A percentile compares a stretch with the other conserved stretches of the same genome.
These are phyloP conservation scores for Chrysanthemum makinoi DNA, from an alignment of 129 eudicot genomes.

Conservation along the genomic window DNA sequence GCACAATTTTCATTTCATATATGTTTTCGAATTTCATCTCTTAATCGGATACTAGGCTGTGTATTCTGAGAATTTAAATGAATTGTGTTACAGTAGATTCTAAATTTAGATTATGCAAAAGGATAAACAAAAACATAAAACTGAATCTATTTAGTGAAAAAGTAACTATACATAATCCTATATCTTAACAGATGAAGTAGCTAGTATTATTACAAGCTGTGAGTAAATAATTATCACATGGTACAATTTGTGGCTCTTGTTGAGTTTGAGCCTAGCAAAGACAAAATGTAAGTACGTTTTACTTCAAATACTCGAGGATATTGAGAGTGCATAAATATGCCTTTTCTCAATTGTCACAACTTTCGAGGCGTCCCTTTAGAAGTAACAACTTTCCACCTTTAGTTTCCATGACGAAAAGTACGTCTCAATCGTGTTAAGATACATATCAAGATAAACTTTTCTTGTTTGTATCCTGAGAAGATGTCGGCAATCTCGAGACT, in stretches of 20 bases:
- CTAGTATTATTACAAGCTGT: neutral
- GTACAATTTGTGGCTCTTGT: neutral
- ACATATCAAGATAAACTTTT: conserved; percentile 43
- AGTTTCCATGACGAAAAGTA: too few relatives aligned
- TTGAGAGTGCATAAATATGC: neutral
- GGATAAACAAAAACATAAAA: too few relatives aligned
- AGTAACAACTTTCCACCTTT: neutral
- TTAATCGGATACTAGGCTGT: too few relatives aligned
- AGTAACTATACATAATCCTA: too few relatives aligned
- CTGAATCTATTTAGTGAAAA: too few relatives aligned
- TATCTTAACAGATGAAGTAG: too few relatives aligned
- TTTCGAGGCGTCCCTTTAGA: neutral
- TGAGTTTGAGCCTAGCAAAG: neutral
- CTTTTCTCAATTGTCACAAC: neutral
- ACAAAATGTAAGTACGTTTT: neutral
- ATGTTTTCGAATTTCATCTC: too few relatives aligned
- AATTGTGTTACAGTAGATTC: too few relatives aligned
- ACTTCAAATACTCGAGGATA: neutral
- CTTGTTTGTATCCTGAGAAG: conserved; percentile 48
- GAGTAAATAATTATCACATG: neutral
- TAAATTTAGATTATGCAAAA: too few relatives aligned
- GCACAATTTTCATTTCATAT: too few relatives aligned
- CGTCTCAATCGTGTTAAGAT: neutral
- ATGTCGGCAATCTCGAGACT: conserved; percentile 49
- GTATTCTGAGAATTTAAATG: too few relatives aligned